Conservation (phyloP, 2,329 filamentous ascomycete species). For the Xylariaceae sp. region DNA sequence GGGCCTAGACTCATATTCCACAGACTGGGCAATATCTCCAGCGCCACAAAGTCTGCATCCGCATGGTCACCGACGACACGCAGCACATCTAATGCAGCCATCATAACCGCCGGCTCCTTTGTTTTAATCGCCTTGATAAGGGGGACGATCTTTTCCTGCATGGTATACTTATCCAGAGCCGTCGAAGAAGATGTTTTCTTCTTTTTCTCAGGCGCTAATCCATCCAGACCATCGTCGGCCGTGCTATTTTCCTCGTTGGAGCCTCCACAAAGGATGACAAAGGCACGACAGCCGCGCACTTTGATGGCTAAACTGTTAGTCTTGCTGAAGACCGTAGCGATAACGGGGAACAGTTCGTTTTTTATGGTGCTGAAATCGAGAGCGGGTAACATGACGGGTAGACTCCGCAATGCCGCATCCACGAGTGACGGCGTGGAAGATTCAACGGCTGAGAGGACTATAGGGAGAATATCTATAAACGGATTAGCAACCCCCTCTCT, state of each 20-base stretch:
- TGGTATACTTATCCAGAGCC: slow-evolving; percentile 93
- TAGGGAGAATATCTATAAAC: slow-evolving; percentile 70
- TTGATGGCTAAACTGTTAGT: slow-evolving; percentile 95
- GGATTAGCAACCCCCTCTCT: neutral
- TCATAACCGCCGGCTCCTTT: slow-evolving; percentile 96
- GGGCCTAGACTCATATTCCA: slow-evolving; percentile 92
- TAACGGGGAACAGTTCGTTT: slow-evolving; percentile 89
- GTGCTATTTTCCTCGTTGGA: slow-evolving; percentile 42
- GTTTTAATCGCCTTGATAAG: slow-evolving; percentile 91
- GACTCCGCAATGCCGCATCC: slow-evolving; percentile 72
- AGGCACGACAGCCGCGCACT: slow-evolving; percentile 82
- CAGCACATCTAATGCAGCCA: slow-evolving; percentile 81
- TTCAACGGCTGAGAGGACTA: slow-evolving; percentile 77
- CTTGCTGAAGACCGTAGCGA: slow-evolving; percentile 83
- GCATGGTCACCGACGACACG: slow-evolving; percentile 74
- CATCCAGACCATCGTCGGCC: slow-evolving; percentile 68
- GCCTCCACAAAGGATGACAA: slow-evolving; percentile 84
- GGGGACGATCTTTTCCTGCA: slow-evolving; percentile 95
- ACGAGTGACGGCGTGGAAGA: slow-evolving; percentile 85
- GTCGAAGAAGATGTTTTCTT: slow-evolving; percentile 63
- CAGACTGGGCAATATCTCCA: slow-evolving; percentile 82
- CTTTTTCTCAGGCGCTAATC: slow-evolving; percentile 53
- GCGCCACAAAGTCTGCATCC: slow-evolving; percentile 85
- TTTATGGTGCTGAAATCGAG: slow-evolving; percentile 97
- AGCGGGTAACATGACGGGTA: slow-evolving; percentile 76